Base-by-base conservation (phyloP, 768 basidiomycete genomes). In the Suillus tomentosus region DNA sequence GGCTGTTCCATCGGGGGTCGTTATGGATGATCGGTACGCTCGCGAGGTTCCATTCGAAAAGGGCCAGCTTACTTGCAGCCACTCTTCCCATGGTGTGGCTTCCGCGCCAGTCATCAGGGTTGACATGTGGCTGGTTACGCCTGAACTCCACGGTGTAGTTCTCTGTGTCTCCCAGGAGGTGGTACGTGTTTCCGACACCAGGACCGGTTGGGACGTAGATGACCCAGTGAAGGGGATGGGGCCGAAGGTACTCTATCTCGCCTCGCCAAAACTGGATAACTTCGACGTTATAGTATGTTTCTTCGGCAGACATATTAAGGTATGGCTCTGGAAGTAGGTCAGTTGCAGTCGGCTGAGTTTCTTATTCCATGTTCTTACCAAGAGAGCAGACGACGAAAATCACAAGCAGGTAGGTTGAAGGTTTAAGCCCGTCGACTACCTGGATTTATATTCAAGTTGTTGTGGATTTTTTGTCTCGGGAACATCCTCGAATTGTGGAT, bases 211-310 rank as follows among this genome's bases (percentile, higher is more conserved):
- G 72, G n/a, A 77, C 42, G n/a, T 74, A 74, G 62, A 75, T 67
- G 40, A 71, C 73, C 74, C 74, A 75, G 61, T 75, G 73, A 3
- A 72, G 67, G 66, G 9, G 69, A 11, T 37, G 36, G 22, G 68
- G 66, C 0, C 61, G 65, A 1, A 66, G 64, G 13, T 37, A 63
- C 66, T 69, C 66, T 65, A 68, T 64, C 50, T 57, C 63, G 37
- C 39, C 62, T 36, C 66, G 76, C 71, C 71, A 77, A 61, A 76
- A 77, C 43, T 77, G 76, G 57, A 60, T 64, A 53, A 76, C 64
- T 17, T 73, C 74, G 65, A 77, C 64, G 5, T 71, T 60, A 64
- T 68, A 68, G 60, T 59, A 65, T 1, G 68, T 67, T 0, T 68
- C 15, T 0, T 72, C 68, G n/a, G 72, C 67, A n/a, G 51, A 65